phyloP scores from a whole-genome alignment of 1,284 basidiomycete genomes.

The Rhodotorula sp. region DNA sequence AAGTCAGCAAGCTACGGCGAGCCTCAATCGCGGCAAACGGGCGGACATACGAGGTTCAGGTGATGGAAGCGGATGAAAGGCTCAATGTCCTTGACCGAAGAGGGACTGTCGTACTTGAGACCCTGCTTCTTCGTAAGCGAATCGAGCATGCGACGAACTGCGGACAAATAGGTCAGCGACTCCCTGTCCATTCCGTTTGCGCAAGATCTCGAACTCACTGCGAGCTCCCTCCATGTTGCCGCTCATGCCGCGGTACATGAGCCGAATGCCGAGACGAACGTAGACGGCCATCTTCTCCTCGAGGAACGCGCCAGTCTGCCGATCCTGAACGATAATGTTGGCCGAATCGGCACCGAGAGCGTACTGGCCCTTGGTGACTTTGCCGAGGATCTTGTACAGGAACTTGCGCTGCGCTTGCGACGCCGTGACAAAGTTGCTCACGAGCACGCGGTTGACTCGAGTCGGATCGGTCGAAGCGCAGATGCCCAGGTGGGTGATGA shows the following conservation, averaged over 20 bases:
- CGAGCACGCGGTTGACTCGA: slow-evolving; percentile 80
- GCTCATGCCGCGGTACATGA: slow-evolving; percentile 50
- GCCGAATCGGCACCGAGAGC: slow-evolving; percentile 89
- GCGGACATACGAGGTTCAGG: slow-evolving; percentile 58
- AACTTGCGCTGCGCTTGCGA: slow-evolving; percentile 96
- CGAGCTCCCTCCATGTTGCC: slow-evolving; percentile 85
- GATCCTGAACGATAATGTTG: slow-evolving; percentile 91
- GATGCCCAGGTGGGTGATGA: slow-evolving; percentile 64
- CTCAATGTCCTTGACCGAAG: slow-evolving; percentile 79
- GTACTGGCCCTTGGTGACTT: slow-evolving; percentile 72
- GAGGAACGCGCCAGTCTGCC: slow-evolving; percentile 82
- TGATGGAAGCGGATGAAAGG: slow-evolving; percentile 88
- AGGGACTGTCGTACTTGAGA: slow-evolving; percentile 82
- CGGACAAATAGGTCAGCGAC: neutral
- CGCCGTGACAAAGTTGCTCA: slow-evolving; percentile 92
- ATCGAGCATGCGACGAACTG: slow-evolving; percentile 70
- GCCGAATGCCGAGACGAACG: slow-evolving; percentile 55
- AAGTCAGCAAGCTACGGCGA: neutral
- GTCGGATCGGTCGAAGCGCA: slow-evolving; percentile 87
- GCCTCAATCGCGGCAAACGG: neutral
- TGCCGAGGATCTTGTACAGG: slow-evolving; percentile 66
- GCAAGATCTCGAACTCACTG: slow-evolving; percentile 46
- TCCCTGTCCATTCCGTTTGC: no score
- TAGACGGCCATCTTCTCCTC: slow-evolving; percentile 99
- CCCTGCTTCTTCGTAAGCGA: slow-evolving; percentile 94